Base-by-base conservation (phyloP, 805 yeast genomes). In the Saturnispora hagleri region DNA sequence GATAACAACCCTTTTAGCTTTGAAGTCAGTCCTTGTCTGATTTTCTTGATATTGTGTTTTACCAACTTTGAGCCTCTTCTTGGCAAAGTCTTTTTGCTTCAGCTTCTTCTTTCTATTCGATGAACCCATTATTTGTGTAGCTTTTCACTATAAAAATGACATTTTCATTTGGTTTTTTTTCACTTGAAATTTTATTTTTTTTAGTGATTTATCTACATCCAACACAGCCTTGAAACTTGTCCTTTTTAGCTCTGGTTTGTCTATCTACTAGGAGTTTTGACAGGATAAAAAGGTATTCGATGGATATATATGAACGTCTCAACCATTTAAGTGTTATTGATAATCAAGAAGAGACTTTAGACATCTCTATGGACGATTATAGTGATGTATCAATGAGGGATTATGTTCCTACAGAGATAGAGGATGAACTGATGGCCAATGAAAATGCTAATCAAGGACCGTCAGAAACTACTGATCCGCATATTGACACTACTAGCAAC, bases 1-100 rank as follows among this genome's bases (percentile, higher is more conserved):
- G 38, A 53, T 48, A 24, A 27, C 50, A 34, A 75, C 72, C 41
- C 79, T 64, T 60, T 81, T 86, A 10, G 96, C 82, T 43, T 76
- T 78, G 69, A 91, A 91, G 0, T 95, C 84, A 0, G 96, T 88
- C 58, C 86, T 91, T 4, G 99, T 93, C 53, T 76, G 79, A 63
- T 89, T 88, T 5, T 89, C 81, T 56, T 79, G 80, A 5, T 81
- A 80, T 18, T 80, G 79, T 2, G 84, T 72, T 67, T 93, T 93
- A 52, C 99, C 99, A 34, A 93, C 97, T 61, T 77, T 84, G 49
- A 93, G 76, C 72, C 88, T 91, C 53, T 81, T 74, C 66, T 89
- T 89, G 61, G 69, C 74, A 64, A 86, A 86, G 62, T 86, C 95
- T 68, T 83, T 84, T 62, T 73, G 74, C 70, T 84, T 86, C 55